Conservation (phyloP, 208 protist genomes). For the Leptomonas seymouri region DNA sequence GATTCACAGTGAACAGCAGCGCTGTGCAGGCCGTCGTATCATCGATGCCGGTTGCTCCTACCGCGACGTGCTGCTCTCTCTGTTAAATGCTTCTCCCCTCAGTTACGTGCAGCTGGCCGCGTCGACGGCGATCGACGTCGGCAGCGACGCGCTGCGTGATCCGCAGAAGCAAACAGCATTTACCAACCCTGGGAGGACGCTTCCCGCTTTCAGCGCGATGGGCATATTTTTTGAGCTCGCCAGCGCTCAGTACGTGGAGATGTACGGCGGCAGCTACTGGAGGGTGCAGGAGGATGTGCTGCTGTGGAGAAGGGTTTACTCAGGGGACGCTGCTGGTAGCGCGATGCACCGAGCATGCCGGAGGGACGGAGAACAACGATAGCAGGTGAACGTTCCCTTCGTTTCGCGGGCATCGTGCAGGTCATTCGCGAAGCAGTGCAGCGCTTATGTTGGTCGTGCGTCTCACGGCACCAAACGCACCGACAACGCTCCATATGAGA, state of each 20-base stretch:
- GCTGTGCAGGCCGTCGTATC: constrained; percentile 34
- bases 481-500: no score
- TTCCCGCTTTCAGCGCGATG: constrained; percentile 36
- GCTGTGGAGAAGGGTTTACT: constrained; percentile 48
- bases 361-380: neutral
- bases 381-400: neutral
- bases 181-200: constrained; percentile 13
- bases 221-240: constrained; percentile 73
- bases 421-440: neutral
- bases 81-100: constrained; percentile 26
- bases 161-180: constrained; percentile 30
- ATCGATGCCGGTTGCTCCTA: constrained; percentile 58
- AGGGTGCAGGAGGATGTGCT: constrained; percentile 32
- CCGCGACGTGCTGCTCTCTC: constrained; percentile 37
- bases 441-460: no score
- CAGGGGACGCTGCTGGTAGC: constrained; percentile 52
- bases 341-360: neutral
- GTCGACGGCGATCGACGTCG: constrained; percentile 45
- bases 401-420: neutral
- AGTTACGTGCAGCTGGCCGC: constrained; percentile 26
- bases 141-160: constrained; percentile 17
- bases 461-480: no score
- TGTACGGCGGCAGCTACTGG: constrained; percentile 39
- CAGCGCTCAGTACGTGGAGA: constrained; percentile 45
- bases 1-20: constrained; percentile 21